These are phyloP conservation scores for Neurospora discreta DNA, from an alignment of 495 filamentous ascomycete species.

Conservation along the genomic window DNA sequence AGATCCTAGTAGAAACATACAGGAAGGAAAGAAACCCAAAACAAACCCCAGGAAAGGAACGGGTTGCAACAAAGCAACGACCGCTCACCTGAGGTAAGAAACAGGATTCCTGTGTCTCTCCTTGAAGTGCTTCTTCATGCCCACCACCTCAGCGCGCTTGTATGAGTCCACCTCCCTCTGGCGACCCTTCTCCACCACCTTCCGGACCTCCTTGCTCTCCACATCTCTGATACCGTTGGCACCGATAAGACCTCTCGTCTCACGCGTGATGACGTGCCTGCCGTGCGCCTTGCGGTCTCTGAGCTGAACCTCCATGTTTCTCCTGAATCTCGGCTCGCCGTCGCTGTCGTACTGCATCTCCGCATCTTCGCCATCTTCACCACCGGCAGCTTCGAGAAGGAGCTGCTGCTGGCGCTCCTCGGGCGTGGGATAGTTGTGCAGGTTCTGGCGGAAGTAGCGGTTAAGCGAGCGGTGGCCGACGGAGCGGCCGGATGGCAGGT, in stretches of 20 bases:
- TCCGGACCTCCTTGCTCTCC: constrained; percentile 6
- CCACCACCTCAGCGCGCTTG: constrained; percentile 7
- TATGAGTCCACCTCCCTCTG: constrained; percentile 16
- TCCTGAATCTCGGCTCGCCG: neutral
- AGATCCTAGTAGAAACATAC: neutral
- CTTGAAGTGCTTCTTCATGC: constrained; percentile 19
- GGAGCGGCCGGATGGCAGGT: constrained; percentile 83
- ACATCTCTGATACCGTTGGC: constrained; percentile 6
- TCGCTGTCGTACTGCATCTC: constrained; percentile 21
- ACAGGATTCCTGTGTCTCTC: constrained; percentile 19
- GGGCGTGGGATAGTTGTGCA: constrained; percentile 65
- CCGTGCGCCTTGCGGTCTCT: constrained; percentile 6
- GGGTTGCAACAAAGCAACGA: neutral
- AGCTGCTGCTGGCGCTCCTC: constrained; percentile 52
- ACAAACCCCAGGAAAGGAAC: neutral
- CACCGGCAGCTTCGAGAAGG: constrained; percentile 37
- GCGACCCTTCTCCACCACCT: constrained; percentile 14
- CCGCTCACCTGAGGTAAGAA: constrained; percentile 15
- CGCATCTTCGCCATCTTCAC: constrained; percentile 14
- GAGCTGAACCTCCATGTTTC: neutral
- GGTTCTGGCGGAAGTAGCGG: constrained; percentile 84
- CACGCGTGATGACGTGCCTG: constrained; percentile 14
- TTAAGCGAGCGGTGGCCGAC: constrained; percentile 82
- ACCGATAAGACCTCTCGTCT: constrained; percentile 14
- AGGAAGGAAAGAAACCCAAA: neutral